Conservation (phyloP, 495 filamentous ascomycete species). For the Terfezia claveryi region DNA sequence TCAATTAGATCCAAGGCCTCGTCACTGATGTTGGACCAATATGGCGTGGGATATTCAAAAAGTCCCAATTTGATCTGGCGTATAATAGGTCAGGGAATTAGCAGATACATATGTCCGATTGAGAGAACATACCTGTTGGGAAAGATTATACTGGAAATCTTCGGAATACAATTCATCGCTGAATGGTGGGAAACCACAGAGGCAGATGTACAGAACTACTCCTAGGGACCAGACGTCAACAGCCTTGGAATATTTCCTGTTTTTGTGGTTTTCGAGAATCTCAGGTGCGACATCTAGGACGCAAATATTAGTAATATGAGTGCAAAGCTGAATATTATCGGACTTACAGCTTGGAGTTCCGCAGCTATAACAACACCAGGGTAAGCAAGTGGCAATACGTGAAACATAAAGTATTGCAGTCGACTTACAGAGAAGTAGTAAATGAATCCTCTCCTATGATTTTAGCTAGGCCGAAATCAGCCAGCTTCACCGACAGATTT, state of each 20-base stretch:
- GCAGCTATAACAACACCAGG: constrained; percentile 30
- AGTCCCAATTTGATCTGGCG: constrained; percentile 60
- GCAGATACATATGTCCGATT: not conserved
- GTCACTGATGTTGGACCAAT: constrained; percentile 88
- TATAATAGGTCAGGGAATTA: not conserved
- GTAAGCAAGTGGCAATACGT: not conserved
- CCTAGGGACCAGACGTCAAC: constrained; percentile 96
- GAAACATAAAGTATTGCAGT: not conserved
- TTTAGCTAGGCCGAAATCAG: constrained; percentile 93
- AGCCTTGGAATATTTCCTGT: constrained; percentile 77
- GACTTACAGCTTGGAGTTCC: constrained; percentile 72
- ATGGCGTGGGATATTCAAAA: constrained; percentile 91
- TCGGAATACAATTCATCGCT: constrained; percentile 66
- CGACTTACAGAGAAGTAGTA: constrained; percentile 64
- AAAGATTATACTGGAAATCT: constrained; percentile 65
- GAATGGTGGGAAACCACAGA: constrained; percentile 96
- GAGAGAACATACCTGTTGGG: constrained; percentile 30
- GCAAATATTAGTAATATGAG: not conserved
- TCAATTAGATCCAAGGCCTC: constrained; percentile 85
- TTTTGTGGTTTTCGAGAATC: constrained; percentile 55
- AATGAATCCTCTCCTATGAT: constrained; percentile 98
- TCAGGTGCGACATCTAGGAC: constrained; percentile 73
- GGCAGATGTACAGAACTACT: constrained; percentile 96
- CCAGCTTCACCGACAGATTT: constrained; percentile 69
- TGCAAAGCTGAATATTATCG: no score